Conservation (phyloP, 129 eudicot genomes). For the Ambrosia trifida region DNA sequence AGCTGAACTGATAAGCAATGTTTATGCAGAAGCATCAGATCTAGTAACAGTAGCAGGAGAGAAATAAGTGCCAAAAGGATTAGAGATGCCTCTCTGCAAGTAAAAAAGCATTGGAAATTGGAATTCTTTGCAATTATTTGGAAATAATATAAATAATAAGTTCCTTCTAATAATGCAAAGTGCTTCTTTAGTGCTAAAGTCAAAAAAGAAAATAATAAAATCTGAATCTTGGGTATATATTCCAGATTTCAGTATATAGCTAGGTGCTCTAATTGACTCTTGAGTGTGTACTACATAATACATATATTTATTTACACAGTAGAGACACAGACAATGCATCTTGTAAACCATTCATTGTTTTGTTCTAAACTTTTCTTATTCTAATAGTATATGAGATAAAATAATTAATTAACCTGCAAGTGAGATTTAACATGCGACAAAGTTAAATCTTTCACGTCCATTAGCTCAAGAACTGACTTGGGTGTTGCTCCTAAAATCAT, state of each 20-base stretch:
- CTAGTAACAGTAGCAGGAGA: conserved; percentile 34
- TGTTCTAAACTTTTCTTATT: background rate
- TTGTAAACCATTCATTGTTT: conserved; percentile 25
- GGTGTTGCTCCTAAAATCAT: conserved; percentile 86
- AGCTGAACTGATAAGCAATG: conserved; percentile 38
- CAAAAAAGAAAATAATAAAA: conserved; percentile 34
- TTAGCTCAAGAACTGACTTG: conserved; percentile 97
- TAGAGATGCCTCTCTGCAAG: conserved; percentile 36
- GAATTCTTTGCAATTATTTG: conserved; percentile 22
- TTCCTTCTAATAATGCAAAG: conserved; percentile 39
- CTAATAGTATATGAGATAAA: background rate
- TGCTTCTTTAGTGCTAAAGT: conserved; percentile 37
- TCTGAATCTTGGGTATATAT: conserved; percentile 36
- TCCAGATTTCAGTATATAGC: conserved; percentile 26
- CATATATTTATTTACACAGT: conserved; percentile 21
- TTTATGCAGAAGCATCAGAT: conserved; percentile 57
- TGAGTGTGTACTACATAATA: conserved; percentile 34
- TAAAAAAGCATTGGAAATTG: conserved; percentile 41
- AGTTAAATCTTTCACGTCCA: conserved; percentile 99
- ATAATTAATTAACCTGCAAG: conserved; percentile 68
- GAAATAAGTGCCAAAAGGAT: conserved; percentile 31
- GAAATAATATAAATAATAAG: conserved; percentile 19
- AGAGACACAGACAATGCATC: conserved; percentile 32
- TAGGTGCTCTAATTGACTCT: conserved; percentile 29
- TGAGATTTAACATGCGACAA: conserved; percentile 98